Evolutionary conservation across 768 basidiomycete species (phyloP).

Genomic region (Cantharellus cinnabarinus): DNA sequence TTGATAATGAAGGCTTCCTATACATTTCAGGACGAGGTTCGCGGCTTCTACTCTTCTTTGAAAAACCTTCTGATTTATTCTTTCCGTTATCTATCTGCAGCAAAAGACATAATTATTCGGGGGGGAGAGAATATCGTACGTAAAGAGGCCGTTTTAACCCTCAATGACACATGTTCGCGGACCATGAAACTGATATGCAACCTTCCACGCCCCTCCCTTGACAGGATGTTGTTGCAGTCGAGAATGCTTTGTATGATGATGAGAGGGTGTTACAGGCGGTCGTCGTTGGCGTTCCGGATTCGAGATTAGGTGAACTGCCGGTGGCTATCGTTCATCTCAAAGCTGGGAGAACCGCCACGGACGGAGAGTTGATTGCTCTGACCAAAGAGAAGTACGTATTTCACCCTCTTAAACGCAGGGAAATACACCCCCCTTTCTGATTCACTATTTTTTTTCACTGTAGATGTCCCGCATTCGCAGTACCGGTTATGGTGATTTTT

Average conservation of each 20-base stretch:
- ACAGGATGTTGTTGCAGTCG: slow-evolving; percentile 38
- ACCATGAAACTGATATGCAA: no score
- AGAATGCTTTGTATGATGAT: slow-evolving; percentile 38
- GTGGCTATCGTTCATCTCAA: slow-evolving; percentile 33
- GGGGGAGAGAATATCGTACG: slow-evolving; percentile 43
- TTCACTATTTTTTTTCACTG: not conserved
- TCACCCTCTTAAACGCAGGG: not conserved
- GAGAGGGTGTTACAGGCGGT: slow-evolving; percentile 34
- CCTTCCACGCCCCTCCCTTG: not conserved
- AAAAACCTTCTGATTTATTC: not conserved
- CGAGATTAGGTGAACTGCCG: slow-evolving; percentile 38
- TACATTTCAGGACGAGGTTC: slow-evolving; percentile 18
- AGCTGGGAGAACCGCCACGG: slow-evolving; percentile 25
- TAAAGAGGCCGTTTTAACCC: not conserved
- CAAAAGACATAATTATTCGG: slow-evolving; percentile 44
- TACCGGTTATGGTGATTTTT: slow-evolving; percentile 39
- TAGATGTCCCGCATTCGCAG: slow-evolving; percentile 33
- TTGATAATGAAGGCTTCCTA: slow-evolving; percentile 19
- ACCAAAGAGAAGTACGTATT: slow-evolving; percentile 15
- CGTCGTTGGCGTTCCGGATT: slow-evolving; percentile 38
- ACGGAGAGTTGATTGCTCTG: slow-evolving; percentile 25
- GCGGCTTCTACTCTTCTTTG: not conserved
- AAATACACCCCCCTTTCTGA: not conserved
- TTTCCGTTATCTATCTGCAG: slow-evolving; percentile 10
- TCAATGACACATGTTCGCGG: no score